phyloP scores from a whole-genome alignment of 1,139 yeast species.

The Kodamaea sp. region DNA sequence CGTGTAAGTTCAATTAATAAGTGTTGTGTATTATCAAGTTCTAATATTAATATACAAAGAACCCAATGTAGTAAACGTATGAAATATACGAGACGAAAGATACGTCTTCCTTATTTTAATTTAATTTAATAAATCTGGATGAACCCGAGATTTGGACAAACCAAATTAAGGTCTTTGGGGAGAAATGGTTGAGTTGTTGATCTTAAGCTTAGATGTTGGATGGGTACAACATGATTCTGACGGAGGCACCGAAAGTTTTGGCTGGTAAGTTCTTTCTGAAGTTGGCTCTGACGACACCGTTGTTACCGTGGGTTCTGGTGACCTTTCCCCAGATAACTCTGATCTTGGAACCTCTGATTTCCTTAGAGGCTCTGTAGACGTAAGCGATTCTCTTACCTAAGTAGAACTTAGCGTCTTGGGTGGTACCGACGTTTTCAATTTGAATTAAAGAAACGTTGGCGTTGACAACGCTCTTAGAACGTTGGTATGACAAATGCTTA shows the following conservation, averaged over 20 bases:
- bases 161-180: slow-evolving; percentile 3
- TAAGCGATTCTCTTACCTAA: slow-evolving; percentile 99
- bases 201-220: slow-evolving; percentile 83
- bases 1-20: slow-evolving; percentile 6
- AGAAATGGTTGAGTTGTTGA: slow-evolving; percentile 9
- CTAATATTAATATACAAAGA: slow-evolving; percentile 12
- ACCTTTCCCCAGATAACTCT: slow-evolving; percentile 99
- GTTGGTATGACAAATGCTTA: slow-evolving; percentile 99
- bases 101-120: slow-evolving; percentile 10
- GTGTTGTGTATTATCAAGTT: slow-evolving; percentile 13
- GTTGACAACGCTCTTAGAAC: slow-evolving; percentile 98
- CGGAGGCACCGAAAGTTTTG: slow-evolving; percentile 99
- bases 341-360: slow-evolving; percentile 97
- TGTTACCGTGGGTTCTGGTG: slow-evolving; percentile 98
- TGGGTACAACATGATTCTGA: slow-evolving; percentile 99
- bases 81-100: slow-evolving; percentile 9
- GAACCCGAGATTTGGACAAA: neutral
- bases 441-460: slow-evolving; percentile 96
- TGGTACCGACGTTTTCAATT: slow-evolving; percentile 90
- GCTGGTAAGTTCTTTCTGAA: slow-evolving; percentile 99
- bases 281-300: slow-evolving; percentile 98
- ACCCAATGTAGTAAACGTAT: slow-evolving; percentile 10
- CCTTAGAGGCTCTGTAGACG: slow-evolving; percentile 98
- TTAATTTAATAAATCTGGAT: slow-evolving; percentile 8
- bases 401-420: slow-evolving; percentile 98